Evolutionary conservation across 345 rosid genomes (phyloP).

Genomic region (Excoecaria cochinchinensis): DNA sequence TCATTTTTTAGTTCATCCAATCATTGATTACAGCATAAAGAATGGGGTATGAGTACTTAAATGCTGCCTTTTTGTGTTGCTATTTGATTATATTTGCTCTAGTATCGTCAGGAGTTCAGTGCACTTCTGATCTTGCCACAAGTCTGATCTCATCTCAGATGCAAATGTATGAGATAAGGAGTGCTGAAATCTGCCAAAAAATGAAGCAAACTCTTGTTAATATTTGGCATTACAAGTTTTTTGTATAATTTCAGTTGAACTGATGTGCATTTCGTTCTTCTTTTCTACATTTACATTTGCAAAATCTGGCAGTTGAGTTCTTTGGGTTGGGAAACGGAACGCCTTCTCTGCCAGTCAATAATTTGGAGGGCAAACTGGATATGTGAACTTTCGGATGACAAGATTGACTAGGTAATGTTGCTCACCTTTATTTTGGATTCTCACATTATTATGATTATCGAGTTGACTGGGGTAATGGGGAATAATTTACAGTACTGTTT

Average conservation of each 20-base stretch:
- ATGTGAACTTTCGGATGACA: conserved; percentile 34
- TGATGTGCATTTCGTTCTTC: not conserved
- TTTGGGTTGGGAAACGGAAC: conserved; percentile 81
- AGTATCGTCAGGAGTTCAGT: not conserved
- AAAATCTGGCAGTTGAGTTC: conserved; percentile 50
- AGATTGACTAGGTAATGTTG: conserved; percentile 44
- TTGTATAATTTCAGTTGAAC: not conserved
- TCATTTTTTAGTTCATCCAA: not conserved
- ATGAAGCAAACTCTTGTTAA: not conserved
- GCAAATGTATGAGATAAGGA: not conserved
- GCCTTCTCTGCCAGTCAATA: conserved; percentile 70
- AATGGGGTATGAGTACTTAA: not conserved
- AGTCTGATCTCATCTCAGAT: not conserved
- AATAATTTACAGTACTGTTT: not conserved
- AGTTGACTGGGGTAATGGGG: not conserved
- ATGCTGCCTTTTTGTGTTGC: not conserved
- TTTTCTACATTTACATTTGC: not conserved
- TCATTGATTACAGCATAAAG: not conserved
- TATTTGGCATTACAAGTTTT: not conserved
- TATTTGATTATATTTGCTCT: not conserved
- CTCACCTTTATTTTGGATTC: not conserved
- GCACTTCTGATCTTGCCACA: not conserved
- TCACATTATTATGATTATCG: not conserved
- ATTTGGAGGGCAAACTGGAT: conserved; percentile 83
- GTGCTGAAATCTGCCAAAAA: not conserved